Base-by-base conservation (phyloP, 208 protist genomes). In the Leishmania arabica region DNA sequence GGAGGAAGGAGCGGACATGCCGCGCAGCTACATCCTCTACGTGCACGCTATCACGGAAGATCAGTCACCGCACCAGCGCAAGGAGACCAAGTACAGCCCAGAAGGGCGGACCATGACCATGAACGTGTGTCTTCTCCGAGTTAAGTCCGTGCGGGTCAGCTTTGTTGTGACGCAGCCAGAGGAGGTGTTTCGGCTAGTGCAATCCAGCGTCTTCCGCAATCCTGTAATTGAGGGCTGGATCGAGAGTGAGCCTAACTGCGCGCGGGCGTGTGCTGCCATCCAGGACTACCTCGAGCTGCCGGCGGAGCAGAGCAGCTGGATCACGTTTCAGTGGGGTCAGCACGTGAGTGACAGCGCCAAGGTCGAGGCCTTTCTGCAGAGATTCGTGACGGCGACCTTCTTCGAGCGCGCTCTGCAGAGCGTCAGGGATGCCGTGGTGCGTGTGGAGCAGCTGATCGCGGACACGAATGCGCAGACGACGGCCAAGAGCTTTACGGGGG, bases 211-310 rank as follows among this genome's bases (percentile, higher is more conserved):
- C 60, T 97, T 91, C 80, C 91, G 95, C 47, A 91, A 97, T 65
- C 95, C 95, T 3, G 79, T 93, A 9, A 94, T 96, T 78, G 95
- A 97, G 83, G 91, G 93, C 34, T 97, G 92, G 92, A 91, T 96
- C 15, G 89, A 88, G 51, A 88, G 68, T 58, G 88, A 91, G 34
- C 86, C 78, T 21, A 88, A 85, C 66, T 92, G 89, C 72, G 86
- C 88, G 17, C 83, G 79, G 11, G 83, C 81, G 24, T 90, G 84
- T n/a, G 82, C 81, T 58, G 91, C 92, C 3, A 90, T 94, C 54
- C 85, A 84, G 40, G 76, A 85, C 40, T 83, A 90, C 53, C 82
- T 97, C 17, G 86, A 85, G 64, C 73, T 76, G 49, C 71, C 75
- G 17, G 64, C 53, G 2, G 58, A 1, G 66, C 72, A 54, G 56